Conservation (phyloP, 345 rosid species). For the Theobroma cacao region DNA sequence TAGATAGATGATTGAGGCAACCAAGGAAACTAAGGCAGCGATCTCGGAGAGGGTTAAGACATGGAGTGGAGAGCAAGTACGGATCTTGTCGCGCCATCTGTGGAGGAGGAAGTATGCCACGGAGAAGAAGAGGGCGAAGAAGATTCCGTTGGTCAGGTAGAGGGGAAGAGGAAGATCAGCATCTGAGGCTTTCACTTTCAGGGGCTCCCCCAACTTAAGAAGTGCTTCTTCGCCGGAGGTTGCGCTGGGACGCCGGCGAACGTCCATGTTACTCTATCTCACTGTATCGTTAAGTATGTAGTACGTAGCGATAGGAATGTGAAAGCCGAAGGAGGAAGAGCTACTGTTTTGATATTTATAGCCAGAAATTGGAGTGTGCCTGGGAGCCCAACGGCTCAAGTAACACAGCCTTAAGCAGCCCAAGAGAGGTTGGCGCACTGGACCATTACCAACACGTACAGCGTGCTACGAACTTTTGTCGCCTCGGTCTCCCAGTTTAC, state of each 20-base stretch:
- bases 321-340: background rate
- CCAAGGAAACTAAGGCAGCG: constrained; percentile 30
- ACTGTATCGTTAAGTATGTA: no score
- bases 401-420: no score
- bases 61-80: constrained; percentile 31
- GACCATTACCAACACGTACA: no score
- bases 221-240: background rate
- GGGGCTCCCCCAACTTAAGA: no score
- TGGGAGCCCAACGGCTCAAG: no score
- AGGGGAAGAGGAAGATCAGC: constrained; percentile 35
- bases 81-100: constrained; percentile 29
- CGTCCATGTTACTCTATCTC: no score
- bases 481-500: no score
- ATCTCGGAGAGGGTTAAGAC: constrained; percentile 32
- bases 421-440: no score
- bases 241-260: background rate
- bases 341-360: no score
- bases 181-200: constrained; percentile 33
- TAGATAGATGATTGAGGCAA: constrained; percentile 22
- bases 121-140: constrained; percentile 40
- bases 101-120: constrained; percentile 34
- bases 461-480: no score
- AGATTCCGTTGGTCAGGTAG: constrained; percentile 31
- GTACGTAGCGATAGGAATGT: background rate
- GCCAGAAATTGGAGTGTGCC: no score